Evolutionary conservation across 257 asterid genomes (phyloP).

Genomic region (Paulownia fortunei): DNA sequence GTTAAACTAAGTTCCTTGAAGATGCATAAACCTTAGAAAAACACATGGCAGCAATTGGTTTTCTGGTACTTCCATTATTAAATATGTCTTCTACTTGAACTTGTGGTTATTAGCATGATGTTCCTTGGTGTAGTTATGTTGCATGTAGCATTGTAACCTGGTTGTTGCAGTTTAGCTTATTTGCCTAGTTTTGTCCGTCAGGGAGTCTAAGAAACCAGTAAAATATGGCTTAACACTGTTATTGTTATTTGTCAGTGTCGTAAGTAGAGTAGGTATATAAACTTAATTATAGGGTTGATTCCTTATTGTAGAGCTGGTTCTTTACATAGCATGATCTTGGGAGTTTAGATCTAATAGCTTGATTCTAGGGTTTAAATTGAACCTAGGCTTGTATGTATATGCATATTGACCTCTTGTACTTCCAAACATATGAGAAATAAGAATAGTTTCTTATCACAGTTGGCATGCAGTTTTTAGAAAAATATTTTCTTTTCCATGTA

Average conservation of each 20-base stretch:
- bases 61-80: constrained; percentile 12
- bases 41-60: constrained; percentile 15
- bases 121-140: constrained; percentile 5
- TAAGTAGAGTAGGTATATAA: not conserved
- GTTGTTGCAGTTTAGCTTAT: constrained; percentile 7
- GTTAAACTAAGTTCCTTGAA: constrained; percentile 11
- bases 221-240: constrained; percentile 16
- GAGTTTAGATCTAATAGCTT: constrained; percentile 8
- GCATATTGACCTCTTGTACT: not conserved
- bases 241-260: not conserved
- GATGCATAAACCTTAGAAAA: constrained; percentile 11
- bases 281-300: not conserved
- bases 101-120: constrained; percentile 18
- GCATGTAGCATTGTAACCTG: constrained; percentile 11
- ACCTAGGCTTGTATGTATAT: constrained; percentile 2
- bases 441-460: not conserved
- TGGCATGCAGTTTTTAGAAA: constrained; percentile 3
- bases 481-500: not conserved
- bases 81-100: constrained; percentile 9
- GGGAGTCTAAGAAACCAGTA: constrained; percentile 7
- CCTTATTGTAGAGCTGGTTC: not conserved
- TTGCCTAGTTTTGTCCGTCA: not conserved
- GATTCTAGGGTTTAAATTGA: constrained; percentile 19
- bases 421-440: not conserved
- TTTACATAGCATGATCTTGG: not conserved